These are phyloP conservation scores for Nannochloropsis gaditana DNA, from an alignment of 108 stramenopile species.

Conservation along the genomic window DNA sequence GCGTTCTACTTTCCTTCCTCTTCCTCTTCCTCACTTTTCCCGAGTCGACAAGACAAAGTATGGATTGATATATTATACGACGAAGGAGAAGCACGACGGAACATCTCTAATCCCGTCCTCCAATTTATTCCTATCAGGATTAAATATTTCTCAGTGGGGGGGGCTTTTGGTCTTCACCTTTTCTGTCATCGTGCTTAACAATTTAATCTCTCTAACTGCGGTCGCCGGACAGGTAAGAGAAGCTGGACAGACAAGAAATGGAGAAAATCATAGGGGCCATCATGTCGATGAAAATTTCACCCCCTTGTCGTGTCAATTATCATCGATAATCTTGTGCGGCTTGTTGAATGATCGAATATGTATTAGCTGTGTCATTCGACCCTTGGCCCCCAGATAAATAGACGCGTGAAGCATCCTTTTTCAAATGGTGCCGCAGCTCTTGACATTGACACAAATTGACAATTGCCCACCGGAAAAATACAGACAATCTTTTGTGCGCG, in stretches of 20 bases:
- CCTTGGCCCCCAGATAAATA: not conserved
- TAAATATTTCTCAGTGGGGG: not conserved
- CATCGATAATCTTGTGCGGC: no score
- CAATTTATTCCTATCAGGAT: not conserved
- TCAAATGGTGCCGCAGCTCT: not conserved
- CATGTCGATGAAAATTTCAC: no score
- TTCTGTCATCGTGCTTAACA: not conserved
- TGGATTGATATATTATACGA: no score
- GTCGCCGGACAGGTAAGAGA: not conserved
- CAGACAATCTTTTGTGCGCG: not conserved
- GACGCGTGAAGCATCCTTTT: not conserved
- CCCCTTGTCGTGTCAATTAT: no score
- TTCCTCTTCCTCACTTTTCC: not conserved
- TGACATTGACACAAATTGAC: no score
- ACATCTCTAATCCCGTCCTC: no score
- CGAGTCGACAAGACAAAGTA: no score
- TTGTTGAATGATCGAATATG: no score
- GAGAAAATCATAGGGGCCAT: no score
- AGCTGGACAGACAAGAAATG: not conserved
- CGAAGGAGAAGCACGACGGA: no score
- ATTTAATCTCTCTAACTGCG: not conserved
- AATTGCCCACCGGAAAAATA: not conserved
- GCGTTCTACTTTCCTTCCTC: not conserved
- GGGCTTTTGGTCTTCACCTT: conserved; percentile 1
- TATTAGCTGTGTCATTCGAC: no score